These are phyloP conservation scores for Komagataella pastoris DNA, from an alignment of 805 yeast genomes.

Conservation along the genomic window DNA sequence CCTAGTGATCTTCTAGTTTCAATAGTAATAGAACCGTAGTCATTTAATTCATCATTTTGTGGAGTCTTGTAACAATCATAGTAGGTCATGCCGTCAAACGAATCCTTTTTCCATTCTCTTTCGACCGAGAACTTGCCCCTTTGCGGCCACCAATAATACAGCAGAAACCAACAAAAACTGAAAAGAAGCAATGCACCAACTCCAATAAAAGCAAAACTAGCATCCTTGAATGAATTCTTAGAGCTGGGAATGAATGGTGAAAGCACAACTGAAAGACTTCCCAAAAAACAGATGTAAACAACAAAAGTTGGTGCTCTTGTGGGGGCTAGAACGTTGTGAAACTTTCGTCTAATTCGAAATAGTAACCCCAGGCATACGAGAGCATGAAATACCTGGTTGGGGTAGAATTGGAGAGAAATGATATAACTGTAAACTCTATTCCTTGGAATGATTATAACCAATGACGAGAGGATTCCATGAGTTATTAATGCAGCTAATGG, in stretches of 20 bases:
- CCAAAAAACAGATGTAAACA: constrained; percentile 24
- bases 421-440: constrained; percentile 21
- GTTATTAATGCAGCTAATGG: constrained; percentile 27
- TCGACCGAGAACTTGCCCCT: constrained; percentile 6
- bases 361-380: constrained; percentile 11
- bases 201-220: constrained; percentile 12
- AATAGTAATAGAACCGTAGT: neutral
- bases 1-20: neutral
- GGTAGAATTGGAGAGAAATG: constrained; percentile 32
- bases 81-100: constrained; percentile 10
- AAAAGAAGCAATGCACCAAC: constrained; percentile 8
- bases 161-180: constrained; percentile 10
- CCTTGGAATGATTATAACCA: constrained; percentile 9
- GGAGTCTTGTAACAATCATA: constrained; percentile 9
- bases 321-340: constrained; percentile 12
- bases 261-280: constrained; percentile 30
- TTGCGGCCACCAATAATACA: constrained; percentile 7
- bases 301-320: constrained; percentile 13
- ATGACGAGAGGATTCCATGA: constrained; percentile 10
- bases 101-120: constrained; percentile 3
- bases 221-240: constrained; percentile 1
- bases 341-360: constrained; percentile 9
- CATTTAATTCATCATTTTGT: neutral
- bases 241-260: constrained; percentile 33
- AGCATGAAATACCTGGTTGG: constrained; percentile 25